A percentile compares a stretch with the other conserved stretches of the same genome.
Evolutionary conservation across 129 eudicot species (phyloP).

Genomic region (Gnaphalium uliginosum): DNA sequence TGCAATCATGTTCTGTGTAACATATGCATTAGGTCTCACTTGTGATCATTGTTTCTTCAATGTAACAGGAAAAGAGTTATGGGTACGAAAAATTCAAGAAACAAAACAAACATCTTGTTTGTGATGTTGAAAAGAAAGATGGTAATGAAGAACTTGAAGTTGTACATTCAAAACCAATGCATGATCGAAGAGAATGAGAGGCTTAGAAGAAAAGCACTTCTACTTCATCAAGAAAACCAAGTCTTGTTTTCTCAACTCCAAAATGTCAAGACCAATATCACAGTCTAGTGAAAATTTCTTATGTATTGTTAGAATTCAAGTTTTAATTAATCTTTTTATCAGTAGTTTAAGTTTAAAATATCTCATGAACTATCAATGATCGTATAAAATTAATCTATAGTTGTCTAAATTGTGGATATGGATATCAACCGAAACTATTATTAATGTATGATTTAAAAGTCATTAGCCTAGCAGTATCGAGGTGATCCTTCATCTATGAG

Average conservation of each 20-base stretch:
- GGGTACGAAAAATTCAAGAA: slow-evolving; percentile 21
- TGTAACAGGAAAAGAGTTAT: slow-evolving; percentile 34
- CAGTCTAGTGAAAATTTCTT: slow-evolving; percentile 15
- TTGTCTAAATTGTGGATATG: neutral
- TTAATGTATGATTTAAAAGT: slow-evolving; percentile 4
- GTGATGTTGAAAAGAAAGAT: slow-evolving; percentile 43
- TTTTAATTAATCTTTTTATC: neutral
- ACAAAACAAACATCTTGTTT: slow-evolving; percentile 30
- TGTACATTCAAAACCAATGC: slow-evolving; percentile 56
- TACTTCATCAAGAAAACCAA: slow-evolving; percentile 63
- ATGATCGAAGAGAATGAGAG: slow-evolving; percentile 65
- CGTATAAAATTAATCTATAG: neutral
- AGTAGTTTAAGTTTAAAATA: neutral
- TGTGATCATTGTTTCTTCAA: slow-evolving; percentile 6
- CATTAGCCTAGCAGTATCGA: no score
- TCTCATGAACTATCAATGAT: neutral
- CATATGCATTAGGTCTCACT: neutral
- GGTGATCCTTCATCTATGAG: no score
- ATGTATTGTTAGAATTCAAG: slow-evolving; percentile 22
- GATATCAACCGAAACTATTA: neutral
- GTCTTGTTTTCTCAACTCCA: slow-evolving; percentile 50
- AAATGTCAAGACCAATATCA: slow-evolving; percentile 27
- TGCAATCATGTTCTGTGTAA: neutral
- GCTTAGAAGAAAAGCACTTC: slow-evolving; percentile 52
- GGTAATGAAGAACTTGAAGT: slow-evolving; percentile 60